These are phyloP conservation scores for Santalum album DNA, from an alignment of 164 flowering plant species.

Conservation along the genomic window DNA sequence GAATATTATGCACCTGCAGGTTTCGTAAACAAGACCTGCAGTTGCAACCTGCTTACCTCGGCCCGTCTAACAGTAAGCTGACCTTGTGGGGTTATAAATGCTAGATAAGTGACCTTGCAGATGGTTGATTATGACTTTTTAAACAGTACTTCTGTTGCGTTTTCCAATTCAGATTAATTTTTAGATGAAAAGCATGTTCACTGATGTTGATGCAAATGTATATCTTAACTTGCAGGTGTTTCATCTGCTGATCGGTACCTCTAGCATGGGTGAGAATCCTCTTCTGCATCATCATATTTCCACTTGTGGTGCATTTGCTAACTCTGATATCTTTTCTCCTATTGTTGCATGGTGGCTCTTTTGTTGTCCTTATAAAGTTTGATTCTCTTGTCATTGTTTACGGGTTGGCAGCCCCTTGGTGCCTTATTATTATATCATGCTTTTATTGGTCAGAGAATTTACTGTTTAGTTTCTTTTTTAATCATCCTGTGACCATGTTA, in stretches of 20 bases:
- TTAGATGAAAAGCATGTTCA: not conserved
- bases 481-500: no score
- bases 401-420: no score
- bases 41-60: no score
- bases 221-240: slow-evolving; percentile 63
- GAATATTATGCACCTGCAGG: no score
- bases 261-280: slow-evolving; percentile 51
- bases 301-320: not conserved
- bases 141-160: no score
- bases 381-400: not conserved
- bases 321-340: not conserved
- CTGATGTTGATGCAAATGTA: not conserved
- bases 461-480: no score
- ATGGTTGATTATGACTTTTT: not conserved
- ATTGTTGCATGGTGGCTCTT: not conserved
- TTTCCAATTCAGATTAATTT: no score
- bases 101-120: no score
- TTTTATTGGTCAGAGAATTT: not conserved
- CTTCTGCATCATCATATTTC: not conserved
- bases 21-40: no score
- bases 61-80: no score
- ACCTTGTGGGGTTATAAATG: no score
- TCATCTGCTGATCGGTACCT: slow-evolving; percentile 74
- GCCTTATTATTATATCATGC: not conserved
- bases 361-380: not conserved